Percentiles rank a stretch among this genome's conserved stretches.
These are phyloP conservation scores for Hymenoscyphus albidus DNA, from an alignment of 2,329 filamentous ascomycete genomes.

Conservation along the genomic window DNA sequence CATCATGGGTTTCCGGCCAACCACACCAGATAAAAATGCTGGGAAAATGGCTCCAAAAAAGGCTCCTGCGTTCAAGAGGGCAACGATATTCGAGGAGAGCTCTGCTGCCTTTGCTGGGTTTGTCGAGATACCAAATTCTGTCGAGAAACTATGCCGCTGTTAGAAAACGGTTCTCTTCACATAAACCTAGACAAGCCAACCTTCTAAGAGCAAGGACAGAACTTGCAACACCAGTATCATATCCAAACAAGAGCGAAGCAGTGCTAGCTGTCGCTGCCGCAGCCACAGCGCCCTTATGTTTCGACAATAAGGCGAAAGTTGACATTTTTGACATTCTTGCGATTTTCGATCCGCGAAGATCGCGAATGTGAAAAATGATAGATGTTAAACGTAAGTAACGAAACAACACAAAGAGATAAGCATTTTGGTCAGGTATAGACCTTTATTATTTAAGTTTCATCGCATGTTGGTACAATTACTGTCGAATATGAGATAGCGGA, in stretches of 20 bases:
- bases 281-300: constrained; percentile 19
- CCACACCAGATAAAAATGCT: constrained; percentile 44
- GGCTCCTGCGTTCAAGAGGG: constrained; percentile 49
- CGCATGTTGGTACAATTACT: background rate
- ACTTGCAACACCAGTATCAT: constrained; percentile 26
- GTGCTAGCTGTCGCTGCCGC: constrained; percentile 22
- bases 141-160: background rate
- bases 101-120: constrained; percentile 13
- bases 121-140: constrained; percentile 18
- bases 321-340: constrained; percentile 5
- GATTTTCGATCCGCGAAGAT: background rate
- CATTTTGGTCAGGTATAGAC: background rate
- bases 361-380: constrained; percentile 3
- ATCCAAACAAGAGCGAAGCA: constrained; percentile 26
- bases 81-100: constrained; percentile 40
- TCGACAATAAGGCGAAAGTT: constrained; percentile 9
- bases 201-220: constrained; percentile 21
- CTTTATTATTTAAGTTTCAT: background rate
- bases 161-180: background rate
- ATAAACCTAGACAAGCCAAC: constrained; percentile 7
- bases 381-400: background rate
- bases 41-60: constrained; percentile 49
- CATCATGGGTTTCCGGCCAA: constrained; percentile 45
- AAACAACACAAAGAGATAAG: background rate
- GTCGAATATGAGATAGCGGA: background rate